Conservation (phyloP, 2,329 filamentous ascomycete species). For the Aspergillus vadensis region DNA sequence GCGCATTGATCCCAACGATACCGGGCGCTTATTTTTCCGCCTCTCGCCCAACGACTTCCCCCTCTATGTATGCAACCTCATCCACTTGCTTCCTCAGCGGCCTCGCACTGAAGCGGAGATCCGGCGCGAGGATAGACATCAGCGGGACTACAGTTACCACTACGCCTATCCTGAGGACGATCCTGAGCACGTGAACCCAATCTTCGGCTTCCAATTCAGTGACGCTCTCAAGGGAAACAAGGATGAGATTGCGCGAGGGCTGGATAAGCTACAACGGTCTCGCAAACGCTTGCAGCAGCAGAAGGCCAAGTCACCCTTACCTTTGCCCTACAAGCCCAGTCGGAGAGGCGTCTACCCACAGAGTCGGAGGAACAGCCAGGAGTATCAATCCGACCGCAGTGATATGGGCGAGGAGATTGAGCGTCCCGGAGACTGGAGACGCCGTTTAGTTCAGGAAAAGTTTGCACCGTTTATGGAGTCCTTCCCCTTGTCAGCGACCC, state of each 20-base stretch:
- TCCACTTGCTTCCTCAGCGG: constrained; percentile 1
- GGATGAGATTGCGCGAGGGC: constrained; percentile 5
- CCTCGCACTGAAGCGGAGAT: constrained; percentile 1
- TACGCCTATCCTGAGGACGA: constrained; percentile 1
- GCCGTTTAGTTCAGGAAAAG: background rate
- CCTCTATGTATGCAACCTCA: constrained; percentile 1
- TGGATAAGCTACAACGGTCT: background rate
- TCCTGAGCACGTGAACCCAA: background rate
- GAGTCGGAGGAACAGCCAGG: background rate
- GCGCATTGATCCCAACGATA: background rate
- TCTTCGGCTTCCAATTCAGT: constrained; percentile 2
- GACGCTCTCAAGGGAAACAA: background rate
- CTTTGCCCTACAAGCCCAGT: background rate
- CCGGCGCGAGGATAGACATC: constrained; percentile 1
- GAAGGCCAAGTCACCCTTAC: background rate
- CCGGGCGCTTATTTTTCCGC: constrained; percentile 3
- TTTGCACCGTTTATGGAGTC: constrained; percentile 5
- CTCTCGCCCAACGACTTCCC: constrained; percentile 3
- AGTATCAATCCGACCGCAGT: background rate
- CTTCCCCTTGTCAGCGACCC: background rate
- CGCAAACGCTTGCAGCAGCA: background rate
- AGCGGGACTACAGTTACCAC: background rate
- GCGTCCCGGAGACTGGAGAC: constrained; percentile 3
- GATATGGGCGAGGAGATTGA: background rate
- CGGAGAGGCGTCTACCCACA: background rate